Base-by-base conservation (phyloP, 352 stramenopile genomes). In the Phytophthora citrophthora region DNA sequence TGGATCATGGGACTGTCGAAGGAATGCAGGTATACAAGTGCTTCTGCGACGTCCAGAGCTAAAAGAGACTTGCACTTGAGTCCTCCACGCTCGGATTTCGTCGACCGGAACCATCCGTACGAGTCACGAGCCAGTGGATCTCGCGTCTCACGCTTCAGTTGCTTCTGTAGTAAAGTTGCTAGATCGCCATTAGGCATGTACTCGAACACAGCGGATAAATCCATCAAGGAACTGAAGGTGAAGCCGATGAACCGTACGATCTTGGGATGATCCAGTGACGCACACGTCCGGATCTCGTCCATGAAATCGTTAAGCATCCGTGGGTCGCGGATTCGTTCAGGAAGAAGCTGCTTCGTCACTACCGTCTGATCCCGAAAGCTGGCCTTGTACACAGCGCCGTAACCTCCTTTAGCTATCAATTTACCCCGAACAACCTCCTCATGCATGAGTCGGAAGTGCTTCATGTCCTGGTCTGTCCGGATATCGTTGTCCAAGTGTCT, bases 381-480 rank as follows among this genome's bases (percentile, higher is more conserved):
- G 5, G 82, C 84, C 8, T 83, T 57, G 43, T 87, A 82, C n/a
- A 93, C 79, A 18, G 80, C 62, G 0, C 84, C 84, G 54, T 86
- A 93, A 26, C 82, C 84, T 5, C 84, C 84, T 7, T 68, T 76
- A 0, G 82, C 81, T 34, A 91, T 58, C 53, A 77, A 40, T 3
- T 75, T 57, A 0, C 67, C 61, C 34, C 79, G 61, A 29, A 63
- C 40, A 6, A 93, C 72, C 20, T 90, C 80, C 10, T 78, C 66
- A 2, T 79, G 62, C 23, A 80, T 61, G 32, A 93, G 46, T 1
- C 81, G 82, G 51, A 76, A 89, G 29, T 74, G 67, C 29, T 78
- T 66, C 56, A 93, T 70, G 12, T 78, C 53, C 18, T 83, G 71
- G 34, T 93, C 85, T 11, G 75, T 91, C 1, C 85, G 83, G n/a